These are phyloP conservation scores for Flaveria bidentis DNA, from an alignment of 129 eudicot species.

Conservation along the genomic window DNA sequence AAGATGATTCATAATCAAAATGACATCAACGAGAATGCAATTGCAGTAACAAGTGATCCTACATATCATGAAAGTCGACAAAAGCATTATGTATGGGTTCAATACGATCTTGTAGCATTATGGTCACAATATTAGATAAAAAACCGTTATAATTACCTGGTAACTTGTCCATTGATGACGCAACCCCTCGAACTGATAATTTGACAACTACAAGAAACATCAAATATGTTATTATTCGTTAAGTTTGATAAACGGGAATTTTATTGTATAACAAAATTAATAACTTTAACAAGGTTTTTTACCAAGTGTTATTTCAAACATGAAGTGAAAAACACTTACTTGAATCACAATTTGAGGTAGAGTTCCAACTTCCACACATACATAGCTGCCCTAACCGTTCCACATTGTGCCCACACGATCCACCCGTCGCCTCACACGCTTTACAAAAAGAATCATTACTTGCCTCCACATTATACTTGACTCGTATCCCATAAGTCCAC, in stretches of 20 bases:
- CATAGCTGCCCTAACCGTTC: constrained; percentile 56
- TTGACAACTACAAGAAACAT: constrained; percentile 29
- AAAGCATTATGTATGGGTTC: background rate
- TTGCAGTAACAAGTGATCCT: background rate
- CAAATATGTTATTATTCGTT: background rate
- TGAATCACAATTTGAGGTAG: constrained; percentile 91
- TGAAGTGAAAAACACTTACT: constrained; percentile 32
- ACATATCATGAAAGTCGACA: background rate
- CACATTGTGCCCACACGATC: constrained; percentile 77
- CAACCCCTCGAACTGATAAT: constrained; percentile 29
- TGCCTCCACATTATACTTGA: constrained; percentile 68
- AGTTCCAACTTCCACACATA: constrained; percentile 88
- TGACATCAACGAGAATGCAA: background rate
- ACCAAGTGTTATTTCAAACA: no score
- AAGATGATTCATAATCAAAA: background rate
- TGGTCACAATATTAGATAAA: background rate
- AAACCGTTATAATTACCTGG: background rate
- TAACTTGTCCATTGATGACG: background rate
- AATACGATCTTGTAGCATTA: background rate
- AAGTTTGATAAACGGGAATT: no score
- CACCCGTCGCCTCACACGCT: constrained; percentile 89
- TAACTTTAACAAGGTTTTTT: background rate
- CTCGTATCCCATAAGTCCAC: constrained; percentile 91
- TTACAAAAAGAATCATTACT: constrained; percentile 62
- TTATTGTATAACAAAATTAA: no score